Evolutionary conservation across 192 early-diverging fungal genomes (phyloP).

Genomic region (Backusella mclennaniae): DNA sequence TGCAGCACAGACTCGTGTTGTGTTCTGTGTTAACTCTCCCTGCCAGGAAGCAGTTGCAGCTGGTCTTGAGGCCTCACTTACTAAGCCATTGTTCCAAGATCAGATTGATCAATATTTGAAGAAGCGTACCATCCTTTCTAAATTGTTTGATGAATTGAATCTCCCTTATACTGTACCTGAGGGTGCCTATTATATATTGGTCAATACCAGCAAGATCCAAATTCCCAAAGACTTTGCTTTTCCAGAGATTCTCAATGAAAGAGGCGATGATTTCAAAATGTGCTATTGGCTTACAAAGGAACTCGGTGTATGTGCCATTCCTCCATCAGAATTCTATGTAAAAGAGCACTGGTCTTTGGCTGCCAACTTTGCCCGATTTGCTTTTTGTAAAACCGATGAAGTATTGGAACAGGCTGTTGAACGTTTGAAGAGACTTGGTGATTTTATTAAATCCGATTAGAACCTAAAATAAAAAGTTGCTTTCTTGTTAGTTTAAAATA

Average conservation of each 20-base stretch:
- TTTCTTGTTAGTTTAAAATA: constrained; percentile 3
- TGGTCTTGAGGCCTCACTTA: constrained; percentile 63
- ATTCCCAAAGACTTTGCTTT: constrained; percentile 62
- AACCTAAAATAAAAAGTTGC: neutral
- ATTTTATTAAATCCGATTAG: constrained; percentile 39
- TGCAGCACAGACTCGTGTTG: constrained; percentile 86
- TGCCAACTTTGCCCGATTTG: constrained; percentile 80
- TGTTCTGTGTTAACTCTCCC: constrained; percentile 88
- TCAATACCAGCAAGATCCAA: constrained; percentile 68
- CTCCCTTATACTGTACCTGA: constrained; percentile 84
- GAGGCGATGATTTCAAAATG: constrained; percentile 75
- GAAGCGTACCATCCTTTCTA: constrained; percentile 73
- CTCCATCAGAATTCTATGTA: constrained; percentile 88
- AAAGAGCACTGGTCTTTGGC: constrained; percentile 62
- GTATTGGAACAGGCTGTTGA: constrained; percentile 72
- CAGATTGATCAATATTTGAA: constrained; percentile 67
- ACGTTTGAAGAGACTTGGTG: constrained; percentile 60
- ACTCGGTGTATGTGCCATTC: constrained; percentile 90
- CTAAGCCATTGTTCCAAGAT: constrained; percentile 63
- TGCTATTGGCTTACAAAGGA: constrained; percentile 85
- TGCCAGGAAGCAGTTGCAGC: constrained; percentile 83
- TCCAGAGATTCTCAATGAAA: constrained; percentile 51
- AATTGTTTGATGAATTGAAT: constrained; percentile 61
- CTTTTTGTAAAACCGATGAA: constrained; percentile 91
- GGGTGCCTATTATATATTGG: constrained; percentile 93